phyloP scores from a whole-genome alignment of 805 yeast species.

The Teunomyces barrocoloradensis region DNA sequence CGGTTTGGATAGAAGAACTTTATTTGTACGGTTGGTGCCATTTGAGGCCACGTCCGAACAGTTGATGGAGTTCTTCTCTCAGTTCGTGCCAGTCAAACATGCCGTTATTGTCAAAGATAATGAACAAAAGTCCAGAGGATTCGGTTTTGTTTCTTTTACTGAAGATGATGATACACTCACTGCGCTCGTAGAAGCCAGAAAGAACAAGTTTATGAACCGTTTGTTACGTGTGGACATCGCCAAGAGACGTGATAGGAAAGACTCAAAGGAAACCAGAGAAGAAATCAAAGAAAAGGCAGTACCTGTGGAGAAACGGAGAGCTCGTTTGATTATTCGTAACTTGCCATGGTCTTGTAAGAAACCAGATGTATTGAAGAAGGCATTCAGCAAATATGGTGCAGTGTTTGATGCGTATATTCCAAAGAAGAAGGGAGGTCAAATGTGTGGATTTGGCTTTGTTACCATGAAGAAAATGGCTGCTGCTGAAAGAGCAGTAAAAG shows the following conservation, averaged over 20 bases:
- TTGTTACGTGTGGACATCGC: conserved; percentile 81
- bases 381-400: conserved; percentile 76
- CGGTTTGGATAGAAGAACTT: conserved; percentile 55
- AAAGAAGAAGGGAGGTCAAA: conserved; percentile 77
- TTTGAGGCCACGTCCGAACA: conserved; percentile 76
- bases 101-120: conserved; percentile 85
- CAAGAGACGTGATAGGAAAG: conserved; percentile 81
- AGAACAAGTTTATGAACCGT: conserved; percentile 61
- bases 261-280: conserved; percentile 8
- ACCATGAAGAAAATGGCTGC: conserved; percentile 76
- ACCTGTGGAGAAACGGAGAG: conserved; percentile 71
- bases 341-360: conserved; percentile 94
- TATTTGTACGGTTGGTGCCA: conserved; percentile 87
- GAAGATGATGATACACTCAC: conserved; percentile 76
- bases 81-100: conserved; percentile 92
- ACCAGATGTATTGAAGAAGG: conserved; percentile 64
- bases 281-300: conserved; percentile 15
- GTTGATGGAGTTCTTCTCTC: conserved; percentile 80
- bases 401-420: conserved; percentile 90
- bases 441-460: conserved; percentile 94
- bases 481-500: conserved; percentile 82
- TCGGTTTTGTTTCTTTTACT: conserved; percentile 91
- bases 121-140: conserved; percentile 80
- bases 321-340: conserved; percentile 85
- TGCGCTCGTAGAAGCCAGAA: conserved; percentile 70